phyloP scores from a whole-genome alignment of 306 rosid species.

The Sicyos edulis region DNA sequence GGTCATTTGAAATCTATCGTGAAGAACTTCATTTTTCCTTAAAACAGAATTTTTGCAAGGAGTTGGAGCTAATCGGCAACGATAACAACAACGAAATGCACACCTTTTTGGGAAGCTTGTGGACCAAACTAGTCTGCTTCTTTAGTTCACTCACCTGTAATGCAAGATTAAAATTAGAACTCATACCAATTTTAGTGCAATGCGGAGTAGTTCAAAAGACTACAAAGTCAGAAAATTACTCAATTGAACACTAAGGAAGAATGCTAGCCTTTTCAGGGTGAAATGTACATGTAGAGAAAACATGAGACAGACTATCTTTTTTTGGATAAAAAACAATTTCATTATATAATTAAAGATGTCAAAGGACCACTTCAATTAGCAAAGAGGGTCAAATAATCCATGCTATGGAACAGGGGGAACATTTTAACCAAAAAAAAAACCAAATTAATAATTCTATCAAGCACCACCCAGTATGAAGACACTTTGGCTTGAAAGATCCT shows the following conservation, averaged over 20 bases:
- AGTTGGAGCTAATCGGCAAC: conserved; percentile 12
- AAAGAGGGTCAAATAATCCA: too few species aligned
- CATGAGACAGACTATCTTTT: too few species aligned
- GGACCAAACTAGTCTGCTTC: conserved; percentile 59
- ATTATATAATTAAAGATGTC: too few species aligned
- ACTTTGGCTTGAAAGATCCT: too few species aligned
- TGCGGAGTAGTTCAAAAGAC: not conserved
- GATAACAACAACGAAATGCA: not conserved
- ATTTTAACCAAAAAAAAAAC: too few species aligned
- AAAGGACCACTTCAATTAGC: not conserved
- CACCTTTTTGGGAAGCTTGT: conserved; percentile 80
- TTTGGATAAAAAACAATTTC: too few species aligned
- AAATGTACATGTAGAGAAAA: conserved; percentile 3
- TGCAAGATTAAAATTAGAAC: conserved; percentile 25
- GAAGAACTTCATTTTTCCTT: not conserved
- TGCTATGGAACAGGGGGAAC: too few species aligned
- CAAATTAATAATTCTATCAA: too few species aligned
- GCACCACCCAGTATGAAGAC: too few species aligned
- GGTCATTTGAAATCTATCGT: not conserved
- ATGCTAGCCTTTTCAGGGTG: not conserved
- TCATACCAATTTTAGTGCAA: conserved; percentile 10
- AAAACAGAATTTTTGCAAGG: not conserved
- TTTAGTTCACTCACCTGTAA: conserved; percentile 58
- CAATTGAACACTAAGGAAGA: conserved; percentile 2
- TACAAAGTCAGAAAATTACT: conserved; percentile 11